These are phyloP conservation scores for Trametes cubensis DNA, from an alignment of 768 basidiomycete species.

Conservation along the genomic window DNA sequence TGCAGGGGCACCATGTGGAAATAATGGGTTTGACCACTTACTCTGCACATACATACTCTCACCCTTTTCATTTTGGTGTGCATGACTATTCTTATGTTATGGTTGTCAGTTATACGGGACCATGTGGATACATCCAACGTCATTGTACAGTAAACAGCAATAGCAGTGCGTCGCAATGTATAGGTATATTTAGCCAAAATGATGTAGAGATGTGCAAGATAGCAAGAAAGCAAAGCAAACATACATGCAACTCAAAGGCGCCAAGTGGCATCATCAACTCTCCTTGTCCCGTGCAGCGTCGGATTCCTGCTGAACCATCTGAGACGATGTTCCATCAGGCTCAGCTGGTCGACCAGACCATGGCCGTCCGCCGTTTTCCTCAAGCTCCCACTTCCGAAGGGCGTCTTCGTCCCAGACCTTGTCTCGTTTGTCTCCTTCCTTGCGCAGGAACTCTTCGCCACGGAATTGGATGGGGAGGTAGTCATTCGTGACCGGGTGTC, in stretches of 20 bases:
- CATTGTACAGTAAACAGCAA: neutral
- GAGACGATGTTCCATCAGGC: neutral
- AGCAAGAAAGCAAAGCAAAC: slow-evolving; percentile 9
- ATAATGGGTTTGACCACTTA: neutral
- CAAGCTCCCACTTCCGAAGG: slow-evolving; percentile 48
- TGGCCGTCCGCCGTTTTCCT: slow-evolving; percentile 41
- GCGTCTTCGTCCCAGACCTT: slow-evolving; percentile 54
- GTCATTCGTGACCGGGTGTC: slow-evolving; percentile 56
- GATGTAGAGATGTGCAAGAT: slow-evolving; percentile 5
- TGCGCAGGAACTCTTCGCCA: slow-evolving; percentile 41
- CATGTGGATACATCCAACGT: neutral
- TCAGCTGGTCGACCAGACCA: slow-evolving; percentile 38
- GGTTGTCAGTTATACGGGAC: slow-evolving; percentile 4
- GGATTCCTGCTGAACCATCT: neutral
- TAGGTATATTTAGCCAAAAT: neutral
- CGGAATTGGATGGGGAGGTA: slow-evolving; percentile 51
- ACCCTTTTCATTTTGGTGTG: neutral
- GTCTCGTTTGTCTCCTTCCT: slow-evolving; percentile 40
- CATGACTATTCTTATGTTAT: slow-evolving; percentile 3
- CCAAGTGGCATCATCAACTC: neutral
- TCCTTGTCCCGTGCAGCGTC: neutral
- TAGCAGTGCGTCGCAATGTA: neutral
- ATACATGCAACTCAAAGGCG: too few relatives aligned
- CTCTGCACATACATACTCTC: neutral
- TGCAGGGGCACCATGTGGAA: slow-evolving; percentile 50